A percentile compares a stretch with the other conserved stretches of the same genome.
Evolutionary conservation across 305 asterid species (phyloP).

Genomic region (Solanum hybrid): DNA sequence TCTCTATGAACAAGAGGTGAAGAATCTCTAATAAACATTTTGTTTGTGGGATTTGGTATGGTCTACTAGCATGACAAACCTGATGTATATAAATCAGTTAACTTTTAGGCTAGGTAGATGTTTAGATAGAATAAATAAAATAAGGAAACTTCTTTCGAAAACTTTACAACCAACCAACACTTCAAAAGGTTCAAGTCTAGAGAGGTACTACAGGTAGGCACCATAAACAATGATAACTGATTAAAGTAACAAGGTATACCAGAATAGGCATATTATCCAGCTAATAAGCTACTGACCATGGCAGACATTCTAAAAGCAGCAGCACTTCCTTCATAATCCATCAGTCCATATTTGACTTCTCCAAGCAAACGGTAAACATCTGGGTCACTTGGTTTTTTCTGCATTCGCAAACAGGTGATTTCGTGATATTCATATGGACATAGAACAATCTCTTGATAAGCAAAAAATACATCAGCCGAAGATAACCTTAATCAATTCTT

Average conservation of each 20-base stretch:
- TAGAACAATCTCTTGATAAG: not conserved
- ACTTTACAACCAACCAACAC: not conserved
- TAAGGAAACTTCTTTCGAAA: not conserved
- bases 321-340: constrained; percentile 80
- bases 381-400: constrained; percentile 65
- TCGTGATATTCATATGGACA: constrained; percentile 6
- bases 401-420: constrained; percentile 23
- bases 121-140: not conserved
- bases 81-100: not conserved
- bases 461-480: constrained; percentile 8
- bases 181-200: not conserved
- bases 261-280: constrained; percentile 5
- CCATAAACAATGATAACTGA: not conserved
- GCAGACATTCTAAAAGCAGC: constrained; percentile 61
- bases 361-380: constrained; percentile 88
- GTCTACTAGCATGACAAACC: not conserved
- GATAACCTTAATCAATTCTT: constrained; percentile 66
- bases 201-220: not conserved
- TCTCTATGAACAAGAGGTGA: not conserved
- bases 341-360: constrained; percentile 77
- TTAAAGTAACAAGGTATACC: not conserved
- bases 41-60: not conserved
- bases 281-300: constrained; percentile 39
- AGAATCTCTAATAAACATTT: not conserved
- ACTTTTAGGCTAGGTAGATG: not conserved